Base-by-base conservation (phyloP, 208 protist species). In the Leptomonas seymouri region DNA sequence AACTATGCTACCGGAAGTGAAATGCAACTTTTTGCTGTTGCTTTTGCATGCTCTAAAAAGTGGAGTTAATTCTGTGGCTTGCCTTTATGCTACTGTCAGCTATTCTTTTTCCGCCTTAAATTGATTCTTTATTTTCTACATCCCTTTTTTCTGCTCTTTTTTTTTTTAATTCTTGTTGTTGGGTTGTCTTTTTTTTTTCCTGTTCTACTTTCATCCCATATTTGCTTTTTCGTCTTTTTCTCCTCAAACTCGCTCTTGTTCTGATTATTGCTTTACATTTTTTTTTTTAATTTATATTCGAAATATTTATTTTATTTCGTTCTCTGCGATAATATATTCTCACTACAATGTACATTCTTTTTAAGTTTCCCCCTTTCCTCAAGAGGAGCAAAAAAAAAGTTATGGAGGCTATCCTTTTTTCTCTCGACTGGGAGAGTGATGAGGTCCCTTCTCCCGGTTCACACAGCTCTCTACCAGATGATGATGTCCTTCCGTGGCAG, bases 401-500 rank as follows among this genome's bases (percentile, higher is more conserved):
- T 46, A 74, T 74, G 67, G 60, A 71, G 0, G 34, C 64, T 8
- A 58, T 80, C 30, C 15, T 84, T 18, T 41, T 51, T 5, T 74
- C 79, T 21, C 16, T 84, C 12, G 20, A 70, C 15, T 94, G 89
- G 89, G 60, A 68, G 23, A 46, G 27, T 6, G 28, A 46, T 3
- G 46, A 54, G 6, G 15, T 66, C 15, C 69, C 84, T n/a, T 71
- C 78, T 30, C 69, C 81, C 49, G 70, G 79, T 20, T 71, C 56
- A 1, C 75, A 81, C 36, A 80, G 74, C 39, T 70, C 74, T 42
- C 45, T 70, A 2, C 51, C 71, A 0, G 48, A 49, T 36, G 77
- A 82, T 56, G 61, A 71, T 20, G 18, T 55, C n/a, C 46, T 68
- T 2, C 85, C 91, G 23, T 94, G 85, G 87, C 44, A 84, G 51